Percentiles rank a stretch among this genome's conserved stretches.
These are phyloP conservation scores for Chiua virens DNA, from an alignment of 768 basidiomycete species.

Conservation along the genomic window DNA sequence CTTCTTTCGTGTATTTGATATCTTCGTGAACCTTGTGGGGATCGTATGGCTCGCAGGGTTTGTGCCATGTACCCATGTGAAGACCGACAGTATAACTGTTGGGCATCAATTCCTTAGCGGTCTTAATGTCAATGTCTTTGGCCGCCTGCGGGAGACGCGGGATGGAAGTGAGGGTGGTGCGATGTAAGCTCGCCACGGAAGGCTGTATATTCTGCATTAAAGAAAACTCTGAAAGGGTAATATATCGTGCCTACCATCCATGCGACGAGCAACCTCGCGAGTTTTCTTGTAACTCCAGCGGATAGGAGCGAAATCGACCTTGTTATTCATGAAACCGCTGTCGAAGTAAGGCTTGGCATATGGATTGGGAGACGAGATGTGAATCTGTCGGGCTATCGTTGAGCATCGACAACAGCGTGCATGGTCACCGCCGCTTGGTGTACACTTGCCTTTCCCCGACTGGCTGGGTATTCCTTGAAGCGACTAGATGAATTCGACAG, in stretches of 20 bases:
- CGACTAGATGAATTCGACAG: background rate
- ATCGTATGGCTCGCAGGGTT: slow-evolving; percentile 53
- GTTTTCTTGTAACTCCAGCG: slow-evolving; percentile 81
- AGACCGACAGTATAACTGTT: slow-evolving; percentile 65
- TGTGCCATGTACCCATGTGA: slow-evolving; percentile 72
- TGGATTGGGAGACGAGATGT: slow-evolving; percentile 58
- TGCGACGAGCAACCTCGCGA: slow-evolving; percentile 66
- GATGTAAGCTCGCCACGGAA: slow-evolving; percentile 73
- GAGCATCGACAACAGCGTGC: background rate
- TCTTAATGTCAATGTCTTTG: slow-evolving; percentile 65
- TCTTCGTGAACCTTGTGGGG: slow-evolving; percentile 60
- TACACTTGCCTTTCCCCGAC: slow-evolving; percentile 58
- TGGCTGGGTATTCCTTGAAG: slow-evolving; percentile 61
- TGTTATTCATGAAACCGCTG: slow-evolving; percentile 78
- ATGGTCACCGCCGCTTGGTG: background rate
- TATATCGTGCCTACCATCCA: slow-evolving; percentile 50
- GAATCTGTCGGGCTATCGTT: slow-evolving; percentile 44
- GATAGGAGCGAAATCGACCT: slow-evolving; percentile 74
- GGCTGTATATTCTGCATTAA: slow-evolving; percentile 34
- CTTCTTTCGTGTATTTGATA: slow-evolving; percentile 64
- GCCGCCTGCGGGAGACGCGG: slow-evolving; percentile 59
- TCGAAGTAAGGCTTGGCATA: slow-evolving; percentile 66
- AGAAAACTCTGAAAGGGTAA: background rate
- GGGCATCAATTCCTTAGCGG: slow-evolving; percentile 61
- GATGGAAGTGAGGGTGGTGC: slow-evolving; percentile 76